Percentiles rank a stretch among this genome's conserved stretches.
Conservation (phyloP, 768 basidiomycete species). For the Xerocomus potaroensis region DNA sequence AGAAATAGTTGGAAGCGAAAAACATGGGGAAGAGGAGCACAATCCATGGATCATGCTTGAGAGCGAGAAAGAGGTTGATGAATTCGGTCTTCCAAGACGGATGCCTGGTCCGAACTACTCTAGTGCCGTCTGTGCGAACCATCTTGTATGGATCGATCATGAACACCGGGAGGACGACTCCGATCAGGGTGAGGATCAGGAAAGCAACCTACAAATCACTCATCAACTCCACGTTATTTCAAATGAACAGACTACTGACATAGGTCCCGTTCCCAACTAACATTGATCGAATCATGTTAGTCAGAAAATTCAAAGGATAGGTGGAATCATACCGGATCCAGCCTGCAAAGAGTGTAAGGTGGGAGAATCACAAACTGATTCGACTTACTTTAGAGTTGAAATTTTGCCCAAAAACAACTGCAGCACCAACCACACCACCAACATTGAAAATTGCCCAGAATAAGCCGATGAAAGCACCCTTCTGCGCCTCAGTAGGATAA, state of each 20-base stretch:
- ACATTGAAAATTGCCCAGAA: conserved; percentile 76
- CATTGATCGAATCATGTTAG: background rate
- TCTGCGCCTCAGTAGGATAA: conserved; percentile 54
- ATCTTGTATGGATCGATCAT: conserved; percentile 74
- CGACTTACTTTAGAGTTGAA: conserved; percentile 52
- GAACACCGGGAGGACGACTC: conserved; percentile 56
- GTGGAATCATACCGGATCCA: conserved; percentile 24
- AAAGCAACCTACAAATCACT: conserved; percentile 59
- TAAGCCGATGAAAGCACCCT: conserved; percentile 46
- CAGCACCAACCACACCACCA: conserved; percentile 73
- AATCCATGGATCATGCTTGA: conserved; percentile 69
- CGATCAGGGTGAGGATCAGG: conserved; percentile 65
- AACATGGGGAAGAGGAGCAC: conserved; percentile 82
- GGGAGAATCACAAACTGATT: background rate
- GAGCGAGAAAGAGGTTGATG: conserved; percentile 58
- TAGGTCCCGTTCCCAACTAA: conserved; percentile 74
- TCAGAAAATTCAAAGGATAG: background rate
- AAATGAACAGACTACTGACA: conserved; percentile 48
- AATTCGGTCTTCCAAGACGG: conserved; percentile 78
- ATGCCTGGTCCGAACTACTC: conserved; percentile 53
- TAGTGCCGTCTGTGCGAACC: conserved; percentile 71
- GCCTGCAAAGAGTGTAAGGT: conserved; percentile 11
- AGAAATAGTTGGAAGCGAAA: conserved; percentile 80
- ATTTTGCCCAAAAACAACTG: conserved; percentile 71
- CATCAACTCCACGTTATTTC: background rate